phyloP scores from a whole-genome alignment of 768 basidiomycete species.

The Lactifluus pinguis region DNA sequence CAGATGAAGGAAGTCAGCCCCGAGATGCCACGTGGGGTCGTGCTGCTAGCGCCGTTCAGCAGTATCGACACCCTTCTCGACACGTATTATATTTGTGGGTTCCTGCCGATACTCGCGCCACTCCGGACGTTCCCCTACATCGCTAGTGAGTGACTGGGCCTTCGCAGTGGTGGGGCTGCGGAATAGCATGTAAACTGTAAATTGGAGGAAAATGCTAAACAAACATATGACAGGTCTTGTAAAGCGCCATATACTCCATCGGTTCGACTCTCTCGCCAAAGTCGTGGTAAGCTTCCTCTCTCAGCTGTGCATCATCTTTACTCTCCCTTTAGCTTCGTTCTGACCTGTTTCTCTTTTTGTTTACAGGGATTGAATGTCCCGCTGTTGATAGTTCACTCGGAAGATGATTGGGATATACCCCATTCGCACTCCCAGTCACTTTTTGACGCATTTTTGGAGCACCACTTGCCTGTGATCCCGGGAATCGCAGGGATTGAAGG shows the following conservation, averaged over 20 bases:
- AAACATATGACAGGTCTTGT: conserved; percentile 36
- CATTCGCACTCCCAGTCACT: conserved; percentile 57
- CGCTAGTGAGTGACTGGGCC: conserved; percentile 41
- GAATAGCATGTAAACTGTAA: not conserved
- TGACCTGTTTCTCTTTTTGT: not conserved
- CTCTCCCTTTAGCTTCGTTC: not conserved
- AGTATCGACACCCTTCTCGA: conserved; percentile 41
- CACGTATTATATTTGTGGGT: conserved; percentile 55
- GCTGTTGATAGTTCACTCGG: conserved; percentile 65
- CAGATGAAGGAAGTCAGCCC: conserved; percentile 1
- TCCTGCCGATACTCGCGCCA: conserved; percentile 65
- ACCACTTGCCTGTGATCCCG: conserved; percentile 38
- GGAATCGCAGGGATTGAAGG: conserved; percentile 35
- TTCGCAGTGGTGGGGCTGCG: not conserved
- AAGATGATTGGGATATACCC: conserved; percentile 67
- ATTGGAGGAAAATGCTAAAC: not conserved
- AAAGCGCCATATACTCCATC: conserved; percentile 43
- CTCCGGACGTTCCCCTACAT: conserved; percentile 53
- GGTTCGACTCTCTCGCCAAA: conserved; percentile 54
- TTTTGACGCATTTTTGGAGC: conserved; percentile 59
- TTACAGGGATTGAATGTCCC: conserved; percentile 55
- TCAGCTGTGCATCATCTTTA: not conserved
- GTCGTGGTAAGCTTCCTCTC: conserved; percentile 39
- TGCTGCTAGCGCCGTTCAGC: conserved; percentile 35
- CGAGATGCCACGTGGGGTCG: conserved; percentile 32